A percentile compares a stretch with the other conserved stretches of the same genome.
Evolutionary conservation across 176 grass and related monocot species (phyloP).

Genomic region (Saccharum officinarum): DNA sequence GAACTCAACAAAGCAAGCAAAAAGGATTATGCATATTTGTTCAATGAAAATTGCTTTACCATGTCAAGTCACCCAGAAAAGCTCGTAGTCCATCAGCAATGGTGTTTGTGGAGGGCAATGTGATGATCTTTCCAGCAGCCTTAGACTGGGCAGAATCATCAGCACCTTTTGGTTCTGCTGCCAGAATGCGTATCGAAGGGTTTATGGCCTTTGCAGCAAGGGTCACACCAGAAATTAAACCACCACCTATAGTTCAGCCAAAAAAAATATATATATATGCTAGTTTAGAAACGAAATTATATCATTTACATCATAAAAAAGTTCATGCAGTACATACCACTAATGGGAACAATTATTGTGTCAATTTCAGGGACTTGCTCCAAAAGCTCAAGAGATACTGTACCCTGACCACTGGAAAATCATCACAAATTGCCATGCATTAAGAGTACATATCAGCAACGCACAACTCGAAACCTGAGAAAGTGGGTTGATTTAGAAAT

Average conservation of each 20-base stretch:
- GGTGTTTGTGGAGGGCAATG: slow-evolving; percentile 61
- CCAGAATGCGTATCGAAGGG: slow-evolving; percentile 78
- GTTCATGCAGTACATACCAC: slow-evolving; percentile 50
- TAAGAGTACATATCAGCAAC: neutral
- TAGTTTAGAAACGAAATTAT: neutral
- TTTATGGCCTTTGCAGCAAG: slow-evolving; percentile 91
- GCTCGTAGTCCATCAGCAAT: slow-evolving; percentile 92
- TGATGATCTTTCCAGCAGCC: slow-evolving; percentile 74
- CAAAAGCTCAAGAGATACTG: slow-evolving; percentile 82
- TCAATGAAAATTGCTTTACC: slow-evolving; percentile 45
- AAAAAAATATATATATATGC: neutral
- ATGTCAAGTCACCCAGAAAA: slow-evolving; percentile 91
- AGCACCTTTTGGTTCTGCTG: slow-evolving; percentile 90
- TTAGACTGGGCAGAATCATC: slow-evolving; percentile 89
- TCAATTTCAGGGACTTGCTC: slow-evolving; percentile 74
- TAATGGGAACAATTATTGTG: slow-evolving; percentile 88
- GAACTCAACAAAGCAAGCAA: neutral
- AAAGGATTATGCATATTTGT: neutral
- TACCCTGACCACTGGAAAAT: slow-evolving; percentile 85
- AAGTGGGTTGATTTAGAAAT: neutral
- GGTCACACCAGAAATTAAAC: slow-evolving; percentile 87
- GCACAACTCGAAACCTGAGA: neutral
- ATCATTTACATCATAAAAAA: neutral
- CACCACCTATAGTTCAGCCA: slow-evolving; percentile 59
- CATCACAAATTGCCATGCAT: slow-evolving; percentile 29